Evolutionary conservation across 2,329 filamentous ascomycete species (phyloP).

Genomic region (Thermomyces lanuginosus): DNA sequence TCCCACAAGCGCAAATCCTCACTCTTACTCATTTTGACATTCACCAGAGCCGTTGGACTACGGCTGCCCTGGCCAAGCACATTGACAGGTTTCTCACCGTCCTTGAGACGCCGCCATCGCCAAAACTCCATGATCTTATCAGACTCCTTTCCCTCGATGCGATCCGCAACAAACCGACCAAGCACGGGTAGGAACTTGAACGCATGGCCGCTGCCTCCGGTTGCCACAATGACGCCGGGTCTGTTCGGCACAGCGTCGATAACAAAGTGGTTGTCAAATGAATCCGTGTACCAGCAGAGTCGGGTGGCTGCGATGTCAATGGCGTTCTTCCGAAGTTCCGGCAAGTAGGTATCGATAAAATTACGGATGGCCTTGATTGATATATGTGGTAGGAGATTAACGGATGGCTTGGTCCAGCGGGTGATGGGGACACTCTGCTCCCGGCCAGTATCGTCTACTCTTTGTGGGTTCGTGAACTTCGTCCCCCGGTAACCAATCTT

Average conservation of each 20-base stretch:
- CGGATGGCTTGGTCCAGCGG: conserved; percentile 14
- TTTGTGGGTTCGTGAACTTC: conserved; percentile 34
- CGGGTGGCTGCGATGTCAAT: conserved; percentile 28
- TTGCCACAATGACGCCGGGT: conserved; percentile 41
- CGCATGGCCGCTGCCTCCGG: conserved; percentile 44
- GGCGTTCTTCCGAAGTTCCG: conserved; percentile 24
- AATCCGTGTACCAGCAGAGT: conserved; percentile 44
- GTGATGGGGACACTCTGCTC: conserved; percentile 28
- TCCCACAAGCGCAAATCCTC: background rate
- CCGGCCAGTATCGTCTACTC: conserved; percentile 18
- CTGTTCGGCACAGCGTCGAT: conserved; percentile 36
- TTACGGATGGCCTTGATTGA: conserved; percentile 13
- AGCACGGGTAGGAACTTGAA: conserved; percentile 46
- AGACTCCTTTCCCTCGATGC: conserved; percentile 26
- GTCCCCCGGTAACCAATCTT: conserved; percentile 37
- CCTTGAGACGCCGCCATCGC: conserved; percentile 10
- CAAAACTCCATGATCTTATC: conserved; percentile 12
- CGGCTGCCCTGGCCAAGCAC: conserved; percentile 11
- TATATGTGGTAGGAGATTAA: conserved; percentile 13
- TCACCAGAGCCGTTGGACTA: conserved; percentile 8
- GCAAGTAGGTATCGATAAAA: conserved; percentile 28
- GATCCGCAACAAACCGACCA: conserved; percentile 38
- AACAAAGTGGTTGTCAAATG: conserved; percentile 38
- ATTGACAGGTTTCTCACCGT: conserved; percentile 8
- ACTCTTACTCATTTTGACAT: conserved; percentile 6